These are phyloP conservation scores for Papiliotrema nemorosa DNA, from an alignment of 1,284 basidiomycete species.

Conservation along the genomic window DNA sequence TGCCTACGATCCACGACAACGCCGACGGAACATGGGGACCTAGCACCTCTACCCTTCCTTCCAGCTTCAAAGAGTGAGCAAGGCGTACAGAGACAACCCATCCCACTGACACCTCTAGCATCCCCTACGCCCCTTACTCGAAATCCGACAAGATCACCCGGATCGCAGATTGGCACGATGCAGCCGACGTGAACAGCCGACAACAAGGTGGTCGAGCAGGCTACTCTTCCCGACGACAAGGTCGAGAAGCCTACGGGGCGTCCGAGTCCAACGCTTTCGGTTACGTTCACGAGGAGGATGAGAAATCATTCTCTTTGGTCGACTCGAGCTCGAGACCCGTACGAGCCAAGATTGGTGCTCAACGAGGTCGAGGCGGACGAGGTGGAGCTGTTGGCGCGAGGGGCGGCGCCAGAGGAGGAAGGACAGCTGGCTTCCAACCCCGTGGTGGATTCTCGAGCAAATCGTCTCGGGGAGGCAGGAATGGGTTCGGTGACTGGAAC, in stretches of 20 bases:
- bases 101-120: conserved; percentile 50
- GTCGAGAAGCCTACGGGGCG: conserved; percentile 52
- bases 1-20: conserved; percentile 50
- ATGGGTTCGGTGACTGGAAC: conserved; percentile 89
- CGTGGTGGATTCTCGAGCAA: conserved; percentile 43
- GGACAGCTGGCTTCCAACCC: conserved; percentile 23
- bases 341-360: conserved; percentile 16
- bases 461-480: conserved; percentile 63
- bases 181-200: conserved; percentile 49
- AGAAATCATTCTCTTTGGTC: conserved; percentile 94
- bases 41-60: conserved; percentile 41
- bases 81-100: no score
- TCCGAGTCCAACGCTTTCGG: conserved; percentile 87
- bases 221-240: conserved; percentile 37
- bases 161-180: conserved; percentile 90
- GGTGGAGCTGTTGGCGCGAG: conserved; percentile 49
- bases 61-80: conserved; percentile 50
- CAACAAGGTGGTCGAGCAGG: conserved; percentile 58
- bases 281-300: conserved; percentile 98
- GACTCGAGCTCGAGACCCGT: conserved; percentile 56
- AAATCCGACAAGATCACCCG: conserved; percentile 97
- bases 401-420: conserved; percentile 32
- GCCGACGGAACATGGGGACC: conserved; percentile 51
- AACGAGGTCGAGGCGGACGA: conserved; percentile 34
- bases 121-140: conserved; percentile 95